Conservation (phyloP, 2,329 filamentous ascomycete species). For the Tolypocladium sp. region DNA sequence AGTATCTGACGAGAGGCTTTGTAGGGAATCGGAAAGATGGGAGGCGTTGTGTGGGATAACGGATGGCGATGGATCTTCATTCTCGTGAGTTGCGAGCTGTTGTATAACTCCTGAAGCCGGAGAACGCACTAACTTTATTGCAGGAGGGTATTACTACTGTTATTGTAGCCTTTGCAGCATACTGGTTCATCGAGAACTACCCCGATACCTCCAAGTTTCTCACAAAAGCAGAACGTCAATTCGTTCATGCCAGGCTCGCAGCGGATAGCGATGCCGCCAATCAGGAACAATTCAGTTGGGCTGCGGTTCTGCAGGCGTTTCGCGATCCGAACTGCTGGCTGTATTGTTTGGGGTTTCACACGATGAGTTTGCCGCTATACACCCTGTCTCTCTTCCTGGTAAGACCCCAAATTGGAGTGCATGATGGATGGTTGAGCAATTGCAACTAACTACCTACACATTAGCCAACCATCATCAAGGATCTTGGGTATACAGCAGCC, state of each 20-base stretch:
- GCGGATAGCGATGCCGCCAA: conserved; percentile 58
- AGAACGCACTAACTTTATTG: conserved; percentile 23
- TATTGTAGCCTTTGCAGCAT: conserved; percentile 36
- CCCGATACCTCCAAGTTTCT: conserved; percentile 51
- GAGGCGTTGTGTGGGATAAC: conserved; percentile 38
- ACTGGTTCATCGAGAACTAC: conserved; percentile 59
- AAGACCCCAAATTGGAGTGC: no score
- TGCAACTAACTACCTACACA: no score
- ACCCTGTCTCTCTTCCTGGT: conserved; percentile 44
- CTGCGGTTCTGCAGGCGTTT: conserved; percentile 51
- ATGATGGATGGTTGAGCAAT: no score
- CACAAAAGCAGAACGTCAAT: conserved; percentile 41
- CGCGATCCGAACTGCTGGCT: conserved; percentile 64
- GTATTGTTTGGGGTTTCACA: conserved; percentile 64
- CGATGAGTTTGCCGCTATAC: conserved; percentile 56
- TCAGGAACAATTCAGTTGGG: conserved; percentile 61
- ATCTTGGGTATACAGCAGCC: conserved; percentile 43
- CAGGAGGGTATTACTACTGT: conserved; percentile 48
- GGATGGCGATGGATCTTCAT: conserved; percentile 55
- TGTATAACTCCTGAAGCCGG: background rate
- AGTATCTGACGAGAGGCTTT: background rate
- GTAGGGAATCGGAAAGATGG: conserved; percentile 45
- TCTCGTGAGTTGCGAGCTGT: conserved; percentile 27
- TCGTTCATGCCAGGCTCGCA: conserved; percentile 53
- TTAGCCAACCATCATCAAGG: conserved; percentile 41